A percentile compares a stretch with the other conserved stretches of the same genome.
These are phyloP conservation scores for Apiospora sp. DNA, from an alignment of 2,329 filamentous ascomycete species.

Conservation along the genomic window DNA sequence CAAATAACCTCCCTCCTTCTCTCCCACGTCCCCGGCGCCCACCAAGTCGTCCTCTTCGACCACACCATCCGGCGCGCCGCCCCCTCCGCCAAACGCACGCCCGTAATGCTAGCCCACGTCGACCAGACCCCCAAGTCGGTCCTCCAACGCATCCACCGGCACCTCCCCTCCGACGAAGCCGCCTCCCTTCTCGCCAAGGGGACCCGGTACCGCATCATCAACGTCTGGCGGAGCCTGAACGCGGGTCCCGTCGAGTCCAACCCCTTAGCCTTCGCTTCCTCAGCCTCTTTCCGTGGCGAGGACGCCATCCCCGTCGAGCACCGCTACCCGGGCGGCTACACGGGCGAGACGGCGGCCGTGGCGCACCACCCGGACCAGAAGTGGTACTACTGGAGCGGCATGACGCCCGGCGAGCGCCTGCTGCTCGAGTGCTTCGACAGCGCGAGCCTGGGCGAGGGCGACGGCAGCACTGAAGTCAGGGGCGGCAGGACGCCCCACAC, in stretches of 20 bases:
- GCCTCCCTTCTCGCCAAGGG: conserved; percentile 64
- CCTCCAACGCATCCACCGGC: conserved; percentile 70
- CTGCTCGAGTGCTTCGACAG: conserved; percentile 83
- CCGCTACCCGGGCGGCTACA: conserved; percentile 71
- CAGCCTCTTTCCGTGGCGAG: conserved; percentile 63
- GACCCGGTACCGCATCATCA: conserved; percentile 80
- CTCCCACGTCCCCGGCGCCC: conserved; percentile 69
- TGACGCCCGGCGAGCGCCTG: conserved; percentile 76
- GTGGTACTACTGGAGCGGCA: conserved; percentile 85
- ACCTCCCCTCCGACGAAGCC: conserved; percentile 69
- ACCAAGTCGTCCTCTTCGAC: conserved; percentile 80
- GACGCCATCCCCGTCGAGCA: conserved; percentile 79
- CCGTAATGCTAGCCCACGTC: conserved; percentile 79
- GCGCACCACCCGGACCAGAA: conserved; percentile 66
- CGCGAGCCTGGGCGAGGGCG: conserved; percentile 58
- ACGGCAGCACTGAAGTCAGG: conserved; percentile 53
- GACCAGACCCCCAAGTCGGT: conserved; percentile 79
- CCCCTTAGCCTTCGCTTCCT: conserved; percentile 75
- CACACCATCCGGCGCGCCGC: conserved; percentile 81
- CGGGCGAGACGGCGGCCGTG: conserved; percentile 78
- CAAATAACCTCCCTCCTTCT: conserved; percentile 80
- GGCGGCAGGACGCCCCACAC: conserved; percentile 73
- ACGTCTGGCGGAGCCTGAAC: conserved; percentile 80
- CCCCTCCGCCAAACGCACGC: conserved; percentile 66
- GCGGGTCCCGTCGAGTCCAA: conserved; percentile 66